Evolutionary conservation across 192 early-diverging fungal genomes (phyloP).

Genomic region (Podila clonocystis): DNA sequence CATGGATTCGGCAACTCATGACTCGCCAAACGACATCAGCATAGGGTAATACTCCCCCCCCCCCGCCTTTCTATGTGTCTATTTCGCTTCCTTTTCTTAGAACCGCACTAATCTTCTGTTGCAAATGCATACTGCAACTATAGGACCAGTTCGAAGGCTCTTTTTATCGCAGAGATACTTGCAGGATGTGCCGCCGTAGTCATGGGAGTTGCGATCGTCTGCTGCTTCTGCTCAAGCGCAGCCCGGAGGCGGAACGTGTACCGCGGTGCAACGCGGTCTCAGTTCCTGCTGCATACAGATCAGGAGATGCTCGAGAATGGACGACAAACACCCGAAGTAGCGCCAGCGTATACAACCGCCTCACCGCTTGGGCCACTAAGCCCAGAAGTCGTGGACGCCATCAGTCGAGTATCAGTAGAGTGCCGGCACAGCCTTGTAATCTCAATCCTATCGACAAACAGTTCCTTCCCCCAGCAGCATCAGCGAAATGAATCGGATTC

Average conservation of each 20-base stretch:
- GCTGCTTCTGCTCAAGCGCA: slow-evolving; percentile 34
- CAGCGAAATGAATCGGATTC: not conserved
- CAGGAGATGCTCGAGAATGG: slow-evolving; percentile 10
- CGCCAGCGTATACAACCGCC: slow-evolving; percentile 28
- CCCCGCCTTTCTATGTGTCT: not conserved
- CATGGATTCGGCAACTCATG: slow-evolving; percentile 5
- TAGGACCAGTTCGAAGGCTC: slow-evolving; percentile 11
- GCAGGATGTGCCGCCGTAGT: slow-evolving; percentile 27
- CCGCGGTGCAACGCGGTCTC: not conserved
- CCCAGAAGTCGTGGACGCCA: slow-evolving; percentile 37
- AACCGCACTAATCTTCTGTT: too few relatives aligned
- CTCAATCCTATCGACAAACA: slow-evolving; percentile 25
- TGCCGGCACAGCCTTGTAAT: slow-evolving; percentile 29
- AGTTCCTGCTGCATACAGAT: not conserved
- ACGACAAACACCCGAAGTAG: slow-evolving; percentile 30
- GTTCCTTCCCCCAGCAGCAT: slow-evolving; percentile 4
- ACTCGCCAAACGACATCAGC: not conserved
- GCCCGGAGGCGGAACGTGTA: slow-evolving; percentile 6
- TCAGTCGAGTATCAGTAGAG: slow-evolving; percentile 27
- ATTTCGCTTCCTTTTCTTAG: not conserved
- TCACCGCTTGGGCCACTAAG: slow-evolving; percentile 41
- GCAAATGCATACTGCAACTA: too few relatives aligned
- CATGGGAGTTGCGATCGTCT: slow-evolving; percentile 15
- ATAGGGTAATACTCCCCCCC: slow-evolving; percentile 1
- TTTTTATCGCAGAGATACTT: slow-evolving; percentile 37